Evolutionary conservation across 83 land plant genomes (phyloP), one percentile per base, ranked within the genome.

Genomic region (Picea abies): DNA sequence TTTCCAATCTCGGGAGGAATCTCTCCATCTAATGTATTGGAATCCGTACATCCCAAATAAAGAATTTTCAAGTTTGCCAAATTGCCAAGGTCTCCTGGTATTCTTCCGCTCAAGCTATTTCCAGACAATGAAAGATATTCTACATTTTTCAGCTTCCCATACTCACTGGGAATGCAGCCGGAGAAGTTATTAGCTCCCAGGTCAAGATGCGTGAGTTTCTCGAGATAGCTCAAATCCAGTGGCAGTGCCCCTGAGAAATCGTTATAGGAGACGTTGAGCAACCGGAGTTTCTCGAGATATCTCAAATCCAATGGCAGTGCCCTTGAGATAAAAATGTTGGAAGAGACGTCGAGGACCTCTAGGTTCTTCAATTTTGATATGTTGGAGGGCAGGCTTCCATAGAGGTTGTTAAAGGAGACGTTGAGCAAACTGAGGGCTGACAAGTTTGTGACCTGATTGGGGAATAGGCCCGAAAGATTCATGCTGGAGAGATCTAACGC

Each of bases 111-210:
- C 12, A 92, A 72, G 3, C 79, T 80, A 61, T 91, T 88, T 14
- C 84, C 85, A 6, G 87, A 87, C 1, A 88, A 47, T 4, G 85
- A 84, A 22, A 92, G 84, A 47, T 84, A 87, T 29, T 79, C 68
- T 41, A 92, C 60, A 22, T 60, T 15, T 17, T 52, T 63, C 63
- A 90, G 65, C 26, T 64, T 65, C 1, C 89, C 88, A 32, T 88
- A 88, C 12, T 52, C 49, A 19, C 66, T 19, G 20, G 89, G 90
- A 20, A 92, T 86, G 60, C 0, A 22, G 22, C 92, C 92, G 15
- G 61, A 81, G 89, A 92, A 86, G 82, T 81, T 88, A 47, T 88
- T 86, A 41, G 86, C 83, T 20, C 90, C 88, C 58, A 92, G 76
- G 58, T 90, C 82, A 32, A 92, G 79, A 60, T 86, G 85, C 29